phyloP scores from a whole-genome alignment of 192 early-diverging fungal species.

The Linderina pennispora region DNA sequence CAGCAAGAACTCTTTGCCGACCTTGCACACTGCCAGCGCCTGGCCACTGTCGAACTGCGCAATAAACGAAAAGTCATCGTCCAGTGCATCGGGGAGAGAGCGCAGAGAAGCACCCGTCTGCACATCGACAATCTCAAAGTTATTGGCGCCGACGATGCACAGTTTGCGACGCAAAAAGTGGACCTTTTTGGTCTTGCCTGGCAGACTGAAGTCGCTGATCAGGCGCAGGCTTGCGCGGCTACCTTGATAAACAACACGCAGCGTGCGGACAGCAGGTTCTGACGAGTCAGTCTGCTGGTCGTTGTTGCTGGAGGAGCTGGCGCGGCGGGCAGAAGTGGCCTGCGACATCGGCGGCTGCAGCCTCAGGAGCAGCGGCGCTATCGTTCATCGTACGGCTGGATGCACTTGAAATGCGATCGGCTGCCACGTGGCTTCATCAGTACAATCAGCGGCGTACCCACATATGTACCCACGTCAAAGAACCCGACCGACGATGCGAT shows the following conservation, averaged over 20 bases:
- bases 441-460: constrained; percentile 32
- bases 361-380: background rate
- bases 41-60: constrained; percentile 16
- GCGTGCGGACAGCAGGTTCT: constrained; percentile 2
- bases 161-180: constrained; percentile 81
- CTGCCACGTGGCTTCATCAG: constrained; percentile 39
- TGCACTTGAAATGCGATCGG: constrained; percentile 46
- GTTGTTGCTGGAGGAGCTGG: background rate
- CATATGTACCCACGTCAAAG: constrained; percentile 38
- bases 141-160: constrained; percentile 80
- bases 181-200: constrained; percentile 57
- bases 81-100: constrained; percentile 32
- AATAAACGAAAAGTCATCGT: constrained; percentile 45
- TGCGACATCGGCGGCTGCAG: constrained; percentile 1
- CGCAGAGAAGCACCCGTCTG: constrained; percentile 25
- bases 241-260: constrained; percentile 33
- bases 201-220: constrained; percentile 43
- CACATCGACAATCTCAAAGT: constrained; percentile 92
- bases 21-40: constrained; percentile 34
- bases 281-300: background rate
- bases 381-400: constrained; percentile 19
- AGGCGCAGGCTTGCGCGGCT: constrained; percentile 19
- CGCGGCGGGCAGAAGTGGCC: background rate
- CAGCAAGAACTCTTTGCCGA: constrained; percentile 68
- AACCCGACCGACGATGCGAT: constrained; percentile 39